A percentile compares a stretch with the other conserved stretches of the same genome.
Conservation (phyloP, 129 eudicot species). For the Silybum marianum region DNA sequence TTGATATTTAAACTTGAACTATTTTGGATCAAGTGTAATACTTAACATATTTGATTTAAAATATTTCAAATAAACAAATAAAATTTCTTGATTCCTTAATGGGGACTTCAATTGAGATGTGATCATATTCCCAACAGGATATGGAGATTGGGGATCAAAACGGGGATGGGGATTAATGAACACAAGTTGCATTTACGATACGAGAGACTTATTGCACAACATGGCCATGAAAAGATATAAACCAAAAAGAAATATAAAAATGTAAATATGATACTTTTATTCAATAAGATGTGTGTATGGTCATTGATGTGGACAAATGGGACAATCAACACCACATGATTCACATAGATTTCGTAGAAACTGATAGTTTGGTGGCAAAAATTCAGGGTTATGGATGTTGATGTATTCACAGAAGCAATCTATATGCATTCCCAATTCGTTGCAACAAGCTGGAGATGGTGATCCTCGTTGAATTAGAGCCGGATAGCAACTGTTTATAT, state of each 20-base stretch:
- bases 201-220: background rate
- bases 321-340: background rate
- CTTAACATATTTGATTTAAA: too few species aligned
- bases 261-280: background rate
- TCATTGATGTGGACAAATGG: background rate
- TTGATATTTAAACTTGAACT: too few species aligned
- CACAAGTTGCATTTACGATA: background rate
- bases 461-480: background rate
- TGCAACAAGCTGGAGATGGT: background rate
- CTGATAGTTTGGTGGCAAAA: background rate
- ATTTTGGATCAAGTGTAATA: too few species aligned
- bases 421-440: background rate
- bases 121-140: too few species aligned
- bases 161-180: too few species aligned
- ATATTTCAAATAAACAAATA: too few species aligned
- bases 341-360: background rate
- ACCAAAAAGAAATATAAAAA: background rate
- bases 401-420: background rate
- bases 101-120: too few species aligned
- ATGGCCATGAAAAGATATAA: background rate
- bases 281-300: background rate
- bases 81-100: too few species aligned
- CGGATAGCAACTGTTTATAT: background rate
- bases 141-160: too few species aligned
- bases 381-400: background rate